Evolutionary conservation across 306 rosid genomes (phyloP).

Genomic region (Trichosanthes cucumerina): DNA sequence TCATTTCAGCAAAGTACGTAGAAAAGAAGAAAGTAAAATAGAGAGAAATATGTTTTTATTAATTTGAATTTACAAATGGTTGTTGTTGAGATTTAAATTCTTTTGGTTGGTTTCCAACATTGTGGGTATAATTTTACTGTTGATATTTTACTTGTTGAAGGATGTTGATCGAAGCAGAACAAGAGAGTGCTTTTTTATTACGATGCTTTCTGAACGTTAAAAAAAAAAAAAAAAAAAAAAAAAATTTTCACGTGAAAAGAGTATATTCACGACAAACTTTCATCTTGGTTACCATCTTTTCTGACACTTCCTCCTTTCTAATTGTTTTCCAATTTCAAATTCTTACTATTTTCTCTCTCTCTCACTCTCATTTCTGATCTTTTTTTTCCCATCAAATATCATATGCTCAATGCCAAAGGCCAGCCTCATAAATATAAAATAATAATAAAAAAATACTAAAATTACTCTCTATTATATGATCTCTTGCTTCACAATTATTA

Average conservation of each 20-base stretch:
- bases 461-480: background rate
- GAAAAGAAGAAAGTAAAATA: background rate
- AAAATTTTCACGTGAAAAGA: slow-evolving; percentile 8
- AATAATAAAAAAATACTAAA: background rate
- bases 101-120: slow-evolving; percentile 6
- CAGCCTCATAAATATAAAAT: background rate
- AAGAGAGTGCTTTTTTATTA: background rate
- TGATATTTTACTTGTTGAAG: background rate
- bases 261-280: slow-evolving; percentile 3
- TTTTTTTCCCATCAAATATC: background rate
- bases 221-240: background rate
- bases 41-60: background rate
- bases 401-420: background rate
- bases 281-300: background rate
- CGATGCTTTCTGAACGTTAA: background rate
- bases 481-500: background rate
- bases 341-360: background rate
- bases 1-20: background rate
- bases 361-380: background rate
- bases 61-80: background rate
- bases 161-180: slow-evolving; percentile 12
- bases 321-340: background rate
- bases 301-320: background rate
- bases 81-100: background rate
- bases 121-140: slow-evolving; percentile 5